phyloP scores from a whole-genome alignment of 495 filamentous ascomycete species.

The Friedmanniomyces simplex region DNA sequence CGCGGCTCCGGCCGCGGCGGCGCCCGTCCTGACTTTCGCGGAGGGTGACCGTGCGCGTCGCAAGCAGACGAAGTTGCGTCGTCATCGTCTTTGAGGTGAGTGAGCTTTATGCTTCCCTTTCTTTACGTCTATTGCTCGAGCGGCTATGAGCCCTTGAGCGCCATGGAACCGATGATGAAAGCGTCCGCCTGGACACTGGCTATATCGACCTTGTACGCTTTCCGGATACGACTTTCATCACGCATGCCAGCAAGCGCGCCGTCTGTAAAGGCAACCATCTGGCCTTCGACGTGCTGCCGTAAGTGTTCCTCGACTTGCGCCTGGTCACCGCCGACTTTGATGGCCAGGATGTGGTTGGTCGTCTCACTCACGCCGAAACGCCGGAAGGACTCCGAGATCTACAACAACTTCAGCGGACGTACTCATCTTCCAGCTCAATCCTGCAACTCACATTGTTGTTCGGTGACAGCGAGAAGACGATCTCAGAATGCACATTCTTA shows the following conservation, averaged over 20 bases:
- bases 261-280: constrained; percentile 52
- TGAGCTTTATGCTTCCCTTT: not conserved
- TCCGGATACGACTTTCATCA: constrained; percentile 62
- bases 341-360: constrained; percentile 58
- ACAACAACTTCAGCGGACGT: not conserved
- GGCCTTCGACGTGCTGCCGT: constrained; percentile 49
- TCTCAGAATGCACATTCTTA: constrained; percentile 86
- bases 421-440: not conserved
- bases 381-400: constrained; percentile 88
- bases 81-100: not conserved
- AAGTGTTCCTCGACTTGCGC: constrained; percentile 55
- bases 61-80: too few species aligned
- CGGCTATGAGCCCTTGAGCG: constrained; percentile 31
- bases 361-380: constrained; percentile 67
- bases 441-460: constrained; percentile 64
- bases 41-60: too few species aligned
- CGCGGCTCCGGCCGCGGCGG: too few species aligned
- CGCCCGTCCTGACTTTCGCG: too few species aligned
- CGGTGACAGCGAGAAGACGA: constrained; percentile 69
- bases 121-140: not conserved
- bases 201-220: constrained; percentile 69
- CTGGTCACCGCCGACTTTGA: constrained; percentile 50
- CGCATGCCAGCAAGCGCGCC: constrained; percentile 43
- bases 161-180: constrained; percentile 31
- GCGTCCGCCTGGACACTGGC: constrained; percentile 27